phyloP scores from a whole-genome alignment of 352 stramenopile species.

The Pythium guiyangense region DNA sequence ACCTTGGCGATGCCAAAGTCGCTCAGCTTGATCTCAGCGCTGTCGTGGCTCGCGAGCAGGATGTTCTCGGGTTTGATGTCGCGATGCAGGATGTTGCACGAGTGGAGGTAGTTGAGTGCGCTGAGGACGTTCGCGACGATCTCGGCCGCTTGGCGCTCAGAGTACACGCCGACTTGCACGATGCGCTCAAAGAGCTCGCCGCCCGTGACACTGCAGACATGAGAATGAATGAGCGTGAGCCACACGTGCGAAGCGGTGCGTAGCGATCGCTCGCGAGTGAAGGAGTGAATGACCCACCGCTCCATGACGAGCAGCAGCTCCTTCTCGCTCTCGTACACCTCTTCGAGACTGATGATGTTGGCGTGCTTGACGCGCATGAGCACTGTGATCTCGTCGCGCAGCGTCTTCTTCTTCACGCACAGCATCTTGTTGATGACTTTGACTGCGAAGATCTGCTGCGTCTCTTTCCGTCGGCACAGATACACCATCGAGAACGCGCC shows the following conservation, averaged over 20 bases:
- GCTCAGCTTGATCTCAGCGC: slow-evolving; percentile 72
- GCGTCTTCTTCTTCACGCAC: slow-evolving; percentile 83
- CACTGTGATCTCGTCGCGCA: slow-evolving; percentile 86
- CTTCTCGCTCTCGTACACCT: slow-evolving; percentile 85
- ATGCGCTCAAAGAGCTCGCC: slow-evolving; percentile 84
- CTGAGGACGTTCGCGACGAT: slow-evolving; percentile 72
- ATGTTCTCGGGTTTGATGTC: slow-evolving; percentile 87
- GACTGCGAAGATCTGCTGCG: slow-evolving; percentile 77
- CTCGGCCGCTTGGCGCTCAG: slow-evolving; percentile 69
- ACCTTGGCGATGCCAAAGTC: slow-evolving; percentile 86
- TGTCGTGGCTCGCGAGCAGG: slow-evolving; percentile 67
- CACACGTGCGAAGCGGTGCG: neutral
- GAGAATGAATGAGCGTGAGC: too few relatives aligned
- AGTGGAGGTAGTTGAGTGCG: slow-evolving; percentile 72
- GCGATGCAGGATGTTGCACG: slow-evolving; percentile 76
- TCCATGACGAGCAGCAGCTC: slow-evolving; percentile 88
- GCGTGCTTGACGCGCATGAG: slow-evolving; percentile 81
- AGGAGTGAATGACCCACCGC: slow-evolving; percentile 28
- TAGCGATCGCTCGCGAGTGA: neutral
- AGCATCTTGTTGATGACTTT: slow-evolving; percentile 89
- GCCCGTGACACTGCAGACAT: slow-evolving; percentile 58
- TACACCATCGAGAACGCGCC: slow-evolving; percentile 86
- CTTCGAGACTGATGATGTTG: slow-evolving; percentile 86
- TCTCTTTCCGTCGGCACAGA: slow-evolving; percentile 75
- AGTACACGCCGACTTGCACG: slow-evolving; percentile 77